Percentiles rank a stretch among this genome's conserved stretches.
phyloP scores from a whole-genome alignment of 2,329 filamentous ascomycete genomes.

The Gyromitra esculenta region DNA sequence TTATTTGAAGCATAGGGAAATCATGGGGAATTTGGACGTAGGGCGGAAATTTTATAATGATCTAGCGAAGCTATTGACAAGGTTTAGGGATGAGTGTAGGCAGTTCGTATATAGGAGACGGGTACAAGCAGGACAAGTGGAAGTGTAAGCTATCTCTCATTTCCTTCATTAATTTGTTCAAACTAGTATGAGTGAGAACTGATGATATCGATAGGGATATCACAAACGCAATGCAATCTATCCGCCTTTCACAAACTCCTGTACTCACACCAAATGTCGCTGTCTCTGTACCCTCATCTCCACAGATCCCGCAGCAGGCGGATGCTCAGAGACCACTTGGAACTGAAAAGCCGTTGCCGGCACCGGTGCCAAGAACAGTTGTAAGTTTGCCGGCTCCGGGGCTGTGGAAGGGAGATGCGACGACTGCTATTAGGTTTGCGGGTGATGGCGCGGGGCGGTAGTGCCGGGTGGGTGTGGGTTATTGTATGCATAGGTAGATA shows the following conservation, averaged over 20 bases:
- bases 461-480: not conserved
- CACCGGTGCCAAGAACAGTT: constrained; percentile 46
- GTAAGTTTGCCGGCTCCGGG: constrained; percentile 49
- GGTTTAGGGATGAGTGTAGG: constrained; percentile 82
- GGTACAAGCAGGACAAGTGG: constrained; percentile 80
- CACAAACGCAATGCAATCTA: constrained; percentile 45
- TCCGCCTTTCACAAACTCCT: constrained; percentile 45
- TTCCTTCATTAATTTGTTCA: no score
- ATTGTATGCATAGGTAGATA: not conserved
- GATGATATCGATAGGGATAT: constrained; percentile 39
- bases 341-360: constrained; percentile 45
- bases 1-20: constrained; percentile 96
- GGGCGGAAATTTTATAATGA: constrained; percentile 98
- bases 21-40: constrained; percentile 88
- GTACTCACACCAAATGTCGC: constrained; percentile 17
- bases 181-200: constrained; percentile 22
- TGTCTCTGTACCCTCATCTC: not conserved
- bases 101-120: constrained; percentile 82
- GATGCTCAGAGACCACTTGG: constrained; percentile 57
- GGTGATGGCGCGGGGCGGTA: constrained; percentile 14
- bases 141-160: constrained; percentile 68
- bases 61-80: constrained; percentile 82
- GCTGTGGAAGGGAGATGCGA: constrained; percentile 53
- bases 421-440: constrained; percentile 53
- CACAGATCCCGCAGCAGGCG: constrained; percentile 30